Percentiles rank a stretch among this genome's conserved stretches.
These are phyloP conservation scores for Lineolata rhizophorae DNA, from an alignment of 495 filamentous ascomycete genomes.

Conservation along the genomic window DNA sequence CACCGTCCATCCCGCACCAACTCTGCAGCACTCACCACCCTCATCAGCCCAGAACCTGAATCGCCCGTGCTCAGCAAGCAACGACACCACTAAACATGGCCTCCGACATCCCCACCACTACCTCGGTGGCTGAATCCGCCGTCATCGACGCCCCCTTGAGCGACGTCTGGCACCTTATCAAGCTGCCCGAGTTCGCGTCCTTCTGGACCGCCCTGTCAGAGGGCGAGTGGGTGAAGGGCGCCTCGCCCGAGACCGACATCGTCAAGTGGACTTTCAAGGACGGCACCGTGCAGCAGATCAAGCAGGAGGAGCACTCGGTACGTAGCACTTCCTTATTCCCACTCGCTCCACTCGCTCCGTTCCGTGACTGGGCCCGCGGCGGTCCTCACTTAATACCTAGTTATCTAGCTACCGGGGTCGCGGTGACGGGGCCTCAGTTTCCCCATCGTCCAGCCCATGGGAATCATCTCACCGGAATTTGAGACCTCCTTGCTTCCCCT, in stretches of 20 bases:
- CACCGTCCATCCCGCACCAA: too few species aligned
- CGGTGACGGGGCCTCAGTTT: too few species aligned
- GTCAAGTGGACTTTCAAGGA: conserved; percentile 44
- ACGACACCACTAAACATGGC: conserved; percentile 12
- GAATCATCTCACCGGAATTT: too few species aligned
- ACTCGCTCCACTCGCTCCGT: not conserved
- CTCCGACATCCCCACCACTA: conserved; percentile 35
- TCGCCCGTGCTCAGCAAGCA: too few species aligned
- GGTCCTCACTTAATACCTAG: too few species aligned
- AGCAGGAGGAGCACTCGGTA: conserved; percentile 50
- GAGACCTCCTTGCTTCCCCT: too few species aligned
- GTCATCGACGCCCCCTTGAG: conserved; percentile 39
- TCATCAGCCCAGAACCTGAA: too few species aligned
- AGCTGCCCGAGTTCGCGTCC: conserved; percentile 33
- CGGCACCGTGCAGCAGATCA: conserved; percentile 38
- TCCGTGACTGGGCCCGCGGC: too few species aligned
- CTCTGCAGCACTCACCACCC: too few species aligned
- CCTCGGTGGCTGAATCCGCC: conserved; percentile 38
- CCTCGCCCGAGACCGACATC: conserved; percentile 36
- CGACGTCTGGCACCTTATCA: conserved; percentile 46
- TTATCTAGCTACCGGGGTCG: too few species aligned
- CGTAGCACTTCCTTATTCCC: conserved; percentile 7
- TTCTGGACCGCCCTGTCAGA: conserved; percentile 36
- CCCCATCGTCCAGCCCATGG: too few species aligned
- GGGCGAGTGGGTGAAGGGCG: conserved; percentile 33